Evolutionary conservation across 768 basidiomycete genomes (phyloP), one percentile per base, ranked within the genome.

Genomic region (Rhizopogon salebrosus): DNA sequence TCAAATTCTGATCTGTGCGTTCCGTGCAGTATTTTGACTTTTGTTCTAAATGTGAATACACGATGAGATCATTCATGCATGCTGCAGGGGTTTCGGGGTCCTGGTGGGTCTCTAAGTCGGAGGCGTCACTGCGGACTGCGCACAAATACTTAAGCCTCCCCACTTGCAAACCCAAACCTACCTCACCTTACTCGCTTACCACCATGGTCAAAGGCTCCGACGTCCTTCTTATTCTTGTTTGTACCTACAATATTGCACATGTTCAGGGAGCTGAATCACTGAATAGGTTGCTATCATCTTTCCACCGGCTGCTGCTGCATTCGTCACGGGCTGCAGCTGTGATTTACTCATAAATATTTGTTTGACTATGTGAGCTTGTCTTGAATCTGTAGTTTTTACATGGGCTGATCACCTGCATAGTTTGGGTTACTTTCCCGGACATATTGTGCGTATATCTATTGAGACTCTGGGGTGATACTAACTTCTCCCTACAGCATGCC

Each of bases 341-440:
- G 92, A 93, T 72, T 73, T 94, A 42, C 77, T 93, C 60, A 90
- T 94, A 70, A 94, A 88, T 71, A 81, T 94, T 54, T 72, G 77
- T 54, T 70, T 94, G 62, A 92, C 92, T 0, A 68, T 87, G 89
- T 91, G 64, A 49, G 82, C 67, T 31, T 23, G 13, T 49, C 16
- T 55, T n/a, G 18, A 43, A 38, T 16, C 34, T 18, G 6, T 35
- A 29, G 13, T 27, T n/a, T 23, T 27, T 24, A 20, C 35, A 26
- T 37, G 41, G 31, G 22, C 60, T 64, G 16, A 56, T 37, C 20
- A 10, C 27, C 20, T 34, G 5, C 6, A 4, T 53, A 88, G 89
- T 49, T 77, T 92, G 54, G 91, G 91, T 5, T 91, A 88, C 67
- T 66, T 91, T 49, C 88, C 89, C 0, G 88, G 82, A 2, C 76